These are phyloP conservation scores for Cladophialophora exuberans DNA, from an alignment of 2,329 filamentous ascomycete species.

Conservation along the genomic window DNA sequence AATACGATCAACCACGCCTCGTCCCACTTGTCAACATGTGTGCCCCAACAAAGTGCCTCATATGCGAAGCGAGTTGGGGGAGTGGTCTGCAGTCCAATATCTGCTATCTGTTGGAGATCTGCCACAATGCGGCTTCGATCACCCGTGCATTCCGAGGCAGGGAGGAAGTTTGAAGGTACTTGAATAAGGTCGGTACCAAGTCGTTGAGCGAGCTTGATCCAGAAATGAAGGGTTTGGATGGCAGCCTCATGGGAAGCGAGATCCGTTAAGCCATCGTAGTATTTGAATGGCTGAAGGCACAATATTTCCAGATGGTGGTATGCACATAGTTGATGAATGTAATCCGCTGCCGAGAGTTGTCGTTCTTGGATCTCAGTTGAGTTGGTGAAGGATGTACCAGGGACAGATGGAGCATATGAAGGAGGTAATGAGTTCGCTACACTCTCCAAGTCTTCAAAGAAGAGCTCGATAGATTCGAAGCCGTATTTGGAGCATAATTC, in stretches of 20 bases:
- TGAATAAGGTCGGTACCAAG: slow-evolving; percentile 73
- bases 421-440: slow-evolving; percentile 47
- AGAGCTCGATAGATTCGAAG: slow-evolving; percentile 73
- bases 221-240: slow-evolving; percentile 67
- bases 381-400: slow-evolving; percentile 19
- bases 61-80: slow-evolving; percentile 67
- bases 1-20: slow-evolving; percentile 69
- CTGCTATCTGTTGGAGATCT: slow-evolving; percentile 45
- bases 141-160: slow-evolving; percentile 48
- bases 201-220: slow-evolving; percentile 68
- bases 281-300: slow-evolving; percentile 63
- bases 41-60: slow-evolving; percentile 75
- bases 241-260: slow-evolving; percentile 59
- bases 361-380: slow-evolving; percentile 24
- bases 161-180: slow-evolving; percentile 72
- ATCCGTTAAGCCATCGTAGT: slow-evolving; percentile 75
- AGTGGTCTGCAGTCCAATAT: slow-evolving; percentile 64
- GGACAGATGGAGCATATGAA: slow-evolving; percentile 8
- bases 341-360: slow-evolving; percentile 25
- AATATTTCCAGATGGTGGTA: slow-evolving; percentile 24
- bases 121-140: slow-evolving; percentile 50
- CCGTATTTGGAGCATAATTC: slow-evolving; percentile 67
- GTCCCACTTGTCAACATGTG: slow-evolving; percentile 72
- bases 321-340: slow-evolving; percentile 28
- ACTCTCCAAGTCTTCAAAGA: slow-evolving; percentile 74